Base-by-base conservation (phyloP, 2,329 filamentous ascomycete species). In the Raffaelea arxii region DNA sequence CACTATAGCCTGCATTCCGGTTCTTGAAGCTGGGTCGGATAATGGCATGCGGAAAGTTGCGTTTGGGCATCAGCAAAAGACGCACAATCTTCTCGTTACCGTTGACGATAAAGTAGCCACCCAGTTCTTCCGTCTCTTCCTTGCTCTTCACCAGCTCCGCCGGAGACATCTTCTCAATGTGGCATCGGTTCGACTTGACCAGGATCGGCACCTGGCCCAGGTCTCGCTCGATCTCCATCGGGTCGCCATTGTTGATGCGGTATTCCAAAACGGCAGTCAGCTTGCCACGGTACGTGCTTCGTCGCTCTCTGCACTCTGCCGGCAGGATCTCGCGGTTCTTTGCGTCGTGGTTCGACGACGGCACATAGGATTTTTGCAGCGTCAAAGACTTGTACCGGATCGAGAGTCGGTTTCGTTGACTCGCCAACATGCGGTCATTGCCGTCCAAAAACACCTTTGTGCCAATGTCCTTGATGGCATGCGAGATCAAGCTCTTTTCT, bases 61-160 rank as follows among this genome's bases (percentile, higher is more conserved):
- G 78, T 65, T 87, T 80, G 61, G 89, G 88, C 51, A 97, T 78
- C 53, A 95, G 82, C 52, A 98, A 74, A 71, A 97, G 81, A 60
- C 92, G 87, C 57, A 97, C 89, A 48, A 97, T 79, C 70, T 96
- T 97, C 65, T 98, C 92, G 59, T 90, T 95, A 54, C 92, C 92
- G 63, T 98, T 98, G 58, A 98, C 86, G 58, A 98, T 81, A 61
- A 97, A 98, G 65, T 97, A 98, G 39, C 92, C 92, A 32, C 92
- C 92, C 25, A 97, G 68, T 65, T 98, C 92, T 65, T 98, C 92
- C 0, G 90, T 86, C 65, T 98, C 92, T 67, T 98, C 92, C 62
- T 96, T 94, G 50, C 80, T 80, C 53, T 84, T 75, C 25, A 97
- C 88, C 16, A 98, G 75, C 58, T 85, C 75, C 11, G 83, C 82